These are phyloP conservation scores for Tirmania nivea DNA, from an alignment of 495 filamentous ascomycete species.

Conservation along the genomic window DNA sequence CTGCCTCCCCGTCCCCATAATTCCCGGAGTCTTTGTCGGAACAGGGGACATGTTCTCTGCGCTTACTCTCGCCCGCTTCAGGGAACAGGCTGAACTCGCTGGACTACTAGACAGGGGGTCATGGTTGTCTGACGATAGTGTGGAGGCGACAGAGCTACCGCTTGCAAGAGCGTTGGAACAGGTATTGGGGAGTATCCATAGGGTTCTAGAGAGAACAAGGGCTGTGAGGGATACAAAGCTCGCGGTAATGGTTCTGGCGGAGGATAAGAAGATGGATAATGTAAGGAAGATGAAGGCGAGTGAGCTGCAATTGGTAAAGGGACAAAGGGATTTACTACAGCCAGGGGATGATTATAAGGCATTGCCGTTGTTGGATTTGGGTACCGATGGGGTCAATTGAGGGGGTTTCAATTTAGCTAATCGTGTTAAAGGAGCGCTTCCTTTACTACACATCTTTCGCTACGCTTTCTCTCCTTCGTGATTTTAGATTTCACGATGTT, in stretches of 20 bases:
- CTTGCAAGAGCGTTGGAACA: conserved; percentile 63
- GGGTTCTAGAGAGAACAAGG: conserved; percentile 56
- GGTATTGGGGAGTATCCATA: conserved; percentile 85
- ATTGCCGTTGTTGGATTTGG: background rate
- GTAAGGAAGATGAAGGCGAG: conserved; percentile 18
- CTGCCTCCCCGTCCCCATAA: conserved; percentile 59
- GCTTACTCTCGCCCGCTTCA: conserved; percentile 65
- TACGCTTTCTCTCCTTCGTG: too few species aligned
- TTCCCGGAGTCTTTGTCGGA: conserved; percentile 83
- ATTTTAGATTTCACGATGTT: too few species aligned
- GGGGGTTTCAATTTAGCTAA: too few species aligned
- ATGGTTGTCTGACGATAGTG: conserved; percentile 49
- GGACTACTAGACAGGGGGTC: conserved; percentile 30
- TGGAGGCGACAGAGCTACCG: conserved; percentile 47
- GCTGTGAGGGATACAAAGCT: conserved; percentile 39
- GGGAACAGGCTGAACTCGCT: conserved; percentile 37
- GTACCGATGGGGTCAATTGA: background rate
- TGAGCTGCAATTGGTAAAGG: conserved; percentile 19
- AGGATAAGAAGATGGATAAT: conserved; percentile 13
- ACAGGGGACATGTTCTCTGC: conserved; percentile 98
- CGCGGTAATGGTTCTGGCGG: conserved; percentile 18
- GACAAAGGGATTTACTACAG: conserved; percentile 13
- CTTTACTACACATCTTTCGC: too few species aligned
- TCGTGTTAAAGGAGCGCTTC: too few species aligned
- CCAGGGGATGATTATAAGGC: conserved; percentile 7